Base-by-base conservation (phyloP, 164 flowering plant genomes). In the Berberis vulgaris region DNA sequence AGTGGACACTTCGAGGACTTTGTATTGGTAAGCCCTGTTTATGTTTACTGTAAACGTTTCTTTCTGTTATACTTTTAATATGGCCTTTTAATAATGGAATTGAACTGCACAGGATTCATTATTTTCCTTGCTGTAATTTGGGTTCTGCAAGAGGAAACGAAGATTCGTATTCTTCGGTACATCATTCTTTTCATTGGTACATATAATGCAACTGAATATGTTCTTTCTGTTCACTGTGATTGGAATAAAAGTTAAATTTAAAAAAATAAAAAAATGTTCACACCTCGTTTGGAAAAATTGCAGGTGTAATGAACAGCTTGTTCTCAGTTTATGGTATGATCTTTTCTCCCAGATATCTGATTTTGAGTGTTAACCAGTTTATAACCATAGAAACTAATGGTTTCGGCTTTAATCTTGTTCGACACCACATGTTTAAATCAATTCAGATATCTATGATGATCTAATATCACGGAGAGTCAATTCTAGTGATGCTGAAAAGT, bases 1-100 rank as follows among this genome's bases (percentile, higher is more conserved):
- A 90, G 98, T 94, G 98, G 98, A 84, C 88, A 43, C 93, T 94
- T 59, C 83, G 98, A 57, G 95, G 95, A 70, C 96, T 94, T 71
- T 94, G 96, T 68, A 81, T 91, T 61, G 99, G 96, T 94, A 62
- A 71, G 82, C 7, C 26, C 26, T 26, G 26, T 26, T 26, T 26
- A 60, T 68, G n/a, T 42, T 50, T 9, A 11, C 11, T 50, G 6
- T 13, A 10, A 41, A 60, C 55, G 12, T 59, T 54, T 26, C 26
- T 53, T 47, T n/a, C 49, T 49, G 49, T 38, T 26, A 41, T 43
- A 42, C 46, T 46, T 26, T 13, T 38, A 61, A 45, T 1, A 5
- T 10, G 10, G 3, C 54, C 10, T 11, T 26, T 52, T 10, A 52
- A 12, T 40, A 58, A 10, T 12, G 5, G 42, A 58, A 10, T 41